Evolutionary conservation across 257 asterid genomes (phyloP), one percentile per base, ranked within the genome.

Genomic region (Phtheirospermum japonicum): DNA sequence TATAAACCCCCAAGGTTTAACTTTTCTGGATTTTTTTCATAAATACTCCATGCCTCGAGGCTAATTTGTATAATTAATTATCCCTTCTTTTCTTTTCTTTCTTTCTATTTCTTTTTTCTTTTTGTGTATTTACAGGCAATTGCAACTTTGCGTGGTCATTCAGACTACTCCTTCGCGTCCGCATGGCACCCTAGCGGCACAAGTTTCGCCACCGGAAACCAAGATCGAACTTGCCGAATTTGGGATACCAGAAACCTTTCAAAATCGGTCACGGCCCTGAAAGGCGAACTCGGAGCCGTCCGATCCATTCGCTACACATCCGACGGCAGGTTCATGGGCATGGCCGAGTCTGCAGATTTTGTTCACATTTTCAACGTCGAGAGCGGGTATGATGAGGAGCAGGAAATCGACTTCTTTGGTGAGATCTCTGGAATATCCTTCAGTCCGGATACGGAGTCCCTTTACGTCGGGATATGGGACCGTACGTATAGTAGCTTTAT

Each of bases 341-440:
- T 80, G 87, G 86, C 93, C 11, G 93, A 85, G 64, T 89, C 93
- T 39, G 93, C 93, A 6, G 93, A 85, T 52, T 85, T 80, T 54
- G 89, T 85, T 61, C 93, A 82, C 17, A 70, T 85, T 50, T 85
- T 77, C 33, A 87, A 85, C 57, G 89, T 85, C 16, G 66, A 76
- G 62, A 73, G 76, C 11, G 87, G 83, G 26, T 85, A 85, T 9
- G 85, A 71, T 34, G 69, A 72, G 59, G 89, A 82, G 43, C 93
- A 85, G 65, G 89, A 82, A 52, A 78, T 85, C 4, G 87, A 85
- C 66, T 82, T 85, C 82, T 85, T 85, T 54, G 93, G 93, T 45
- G 93, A 85, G 77, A 82, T 80, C 51, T 85, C 89, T 6, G 93
- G 93, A 19, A 71, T 80, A 58, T 80, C 93, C 3, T 85, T 78